Conservation (phyloP, 805 yeast genomes). For the Zygoascus biomembranicola region DNA sequence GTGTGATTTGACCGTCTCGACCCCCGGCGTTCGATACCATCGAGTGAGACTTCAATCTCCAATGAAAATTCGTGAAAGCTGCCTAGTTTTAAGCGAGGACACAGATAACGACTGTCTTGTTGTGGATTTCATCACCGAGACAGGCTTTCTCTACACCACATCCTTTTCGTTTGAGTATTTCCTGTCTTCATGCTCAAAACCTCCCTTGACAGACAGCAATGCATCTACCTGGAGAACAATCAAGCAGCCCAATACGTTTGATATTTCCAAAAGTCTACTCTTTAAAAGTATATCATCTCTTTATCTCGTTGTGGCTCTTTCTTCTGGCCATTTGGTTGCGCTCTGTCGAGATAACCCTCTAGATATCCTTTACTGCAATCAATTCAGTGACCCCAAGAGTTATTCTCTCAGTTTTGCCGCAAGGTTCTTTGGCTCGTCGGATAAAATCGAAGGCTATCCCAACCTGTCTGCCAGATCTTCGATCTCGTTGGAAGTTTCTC, state of each 20-base stretch:
- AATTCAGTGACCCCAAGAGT: constrained; percentile 18
- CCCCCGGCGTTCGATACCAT: constrained; percentile 23
- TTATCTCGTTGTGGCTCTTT: constrained; percentile 49
- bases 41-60: constrained; percentile 35
- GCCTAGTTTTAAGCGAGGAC: constrained; percentile 32
- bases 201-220: constrained; percentile 19
- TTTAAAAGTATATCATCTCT: constrained; percentile 39
- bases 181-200: constrained; percentile 9
- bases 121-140: constrained; percentile 45
- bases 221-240: constrained; percentile 49
- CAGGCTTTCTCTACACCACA: constrained; percentile 46
- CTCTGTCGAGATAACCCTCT: constrained; percentile 19
- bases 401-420: constrained; percentile 24
- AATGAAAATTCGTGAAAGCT: constrained; percentile 28
- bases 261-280: constrained; percentile 46
- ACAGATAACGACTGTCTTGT: constrained; percentile 28
- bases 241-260: constrained; percentile 60
- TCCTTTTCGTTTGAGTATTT: constrained; percentile 39
- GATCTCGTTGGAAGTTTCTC: constrained; percentile 27
- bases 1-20: constrained; percentile 7
- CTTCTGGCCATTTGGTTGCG: constrained; percentile 66
- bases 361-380: constrained; percentile 33
- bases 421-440: constrained; percentile 14
- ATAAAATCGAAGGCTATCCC: constrained; percentile 36
- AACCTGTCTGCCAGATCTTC: constrained; percentile 31